Conservation (phyloP, 768 basidiomycete genomes). For the Amanita jacksonii region DNA sequence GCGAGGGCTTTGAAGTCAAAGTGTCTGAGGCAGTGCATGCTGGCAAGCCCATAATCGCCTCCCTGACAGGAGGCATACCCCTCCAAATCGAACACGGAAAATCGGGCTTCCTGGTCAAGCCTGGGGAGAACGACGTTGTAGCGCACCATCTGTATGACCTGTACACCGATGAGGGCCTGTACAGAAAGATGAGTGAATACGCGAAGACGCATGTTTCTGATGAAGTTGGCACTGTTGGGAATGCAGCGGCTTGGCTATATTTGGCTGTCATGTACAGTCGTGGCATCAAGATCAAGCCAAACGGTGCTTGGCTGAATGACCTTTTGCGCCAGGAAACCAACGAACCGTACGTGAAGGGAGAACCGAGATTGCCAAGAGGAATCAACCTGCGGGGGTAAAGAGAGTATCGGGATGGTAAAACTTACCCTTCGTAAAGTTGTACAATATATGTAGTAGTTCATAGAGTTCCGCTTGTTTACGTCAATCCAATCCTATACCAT, state of each 20-base stretch:
- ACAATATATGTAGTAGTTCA: slow-evolving; percentile 2
- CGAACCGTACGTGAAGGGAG: slow-evolving; percentile 54
- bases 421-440: too few relatives aligned
- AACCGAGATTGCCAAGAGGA: slow-evolving; percentile 64
- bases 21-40: slow-evolving; percentile 93
- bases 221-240: slow-evolving; percentile 79
- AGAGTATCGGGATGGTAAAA: too few relatives aligned
- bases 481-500: neutral
- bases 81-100: slow-evolving; percentile 84
- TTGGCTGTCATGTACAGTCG: slow-evolving; percentile 75
- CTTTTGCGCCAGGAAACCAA: slow-evolving; percentile 67
- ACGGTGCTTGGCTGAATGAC: slow-evolving; percentile 82
- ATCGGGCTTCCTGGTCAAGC: slow-evolving; percentile 76
- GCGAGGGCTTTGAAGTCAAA: slow-evolving; percentile 97
- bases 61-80: slow-evolving; percentile 86
- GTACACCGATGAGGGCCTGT: slow-evolving; percentile 63
- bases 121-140: slow-evolving; percentile 67
- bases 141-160: slow-evolving; percentile 71
- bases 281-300: slow-evolving; percentile 68
- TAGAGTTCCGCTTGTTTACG: slow-evolving; percentile 5
- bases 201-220: slow-evolving; percentile 74
- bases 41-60: slow-evolving; percentile 79
- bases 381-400: slow-evolving; percentile 47
- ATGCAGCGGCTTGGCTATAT: slow-evolving; percentile 52
- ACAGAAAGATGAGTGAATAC: slow-evolving; percentile 52